Conservation (phyloP, 2,329 filamentous ascomycete genomes). For the Aureobasidium sp. region DNA sequence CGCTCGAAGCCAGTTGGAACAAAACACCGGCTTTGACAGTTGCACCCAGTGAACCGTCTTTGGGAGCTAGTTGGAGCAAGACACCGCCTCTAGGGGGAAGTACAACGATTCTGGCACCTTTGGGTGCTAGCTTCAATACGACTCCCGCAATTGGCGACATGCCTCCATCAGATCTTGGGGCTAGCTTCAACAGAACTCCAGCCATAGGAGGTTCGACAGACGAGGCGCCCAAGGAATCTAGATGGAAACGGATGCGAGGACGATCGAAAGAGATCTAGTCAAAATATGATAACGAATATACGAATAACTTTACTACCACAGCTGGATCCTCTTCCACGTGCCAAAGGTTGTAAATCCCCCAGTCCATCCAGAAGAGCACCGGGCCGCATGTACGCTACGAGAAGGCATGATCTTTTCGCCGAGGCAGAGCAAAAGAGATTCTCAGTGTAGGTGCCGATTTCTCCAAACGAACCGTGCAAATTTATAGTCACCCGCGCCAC, state of each 20-base stretch:
- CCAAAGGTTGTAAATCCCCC: too few species aligned
- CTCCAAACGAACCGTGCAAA: too few species aligned
- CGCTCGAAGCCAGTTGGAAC: not conserved
- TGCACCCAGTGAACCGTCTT: not conserved
- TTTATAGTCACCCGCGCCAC: too few species aligned
- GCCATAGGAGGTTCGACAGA: not conserved
- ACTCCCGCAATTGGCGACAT: not conserved
- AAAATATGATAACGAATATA: not conserved
- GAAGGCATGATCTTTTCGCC: too few species aligned
- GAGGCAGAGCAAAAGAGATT: too few species aligned
- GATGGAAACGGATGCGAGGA: not conserved
- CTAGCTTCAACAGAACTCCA: not conserved
- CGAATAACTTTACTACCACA: not conserved
- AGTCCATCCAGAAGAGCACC: too few species aligned
- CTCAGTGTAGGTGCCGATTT: too few species aligned
- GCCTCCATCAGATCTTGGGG: not conserved
- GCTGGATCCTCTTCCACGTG: too few species aligned
- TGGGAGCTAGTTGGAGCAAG: not conserved
- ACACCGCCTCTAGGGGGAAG: not conserved
- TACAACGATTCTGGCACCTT: not conserved
- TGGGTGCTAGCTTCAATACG: not conserved
- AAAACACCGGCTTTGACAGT: not conserved
- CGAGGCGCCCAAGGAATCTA: not conserved
- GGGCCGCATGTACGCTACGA: too few species aligned
- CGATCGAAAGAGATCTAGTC: not conserved